phyloP scores from a whole-genome alignment of 495 filamentous ascomycete genomes.

The Aspergillus campestris region DNA sequence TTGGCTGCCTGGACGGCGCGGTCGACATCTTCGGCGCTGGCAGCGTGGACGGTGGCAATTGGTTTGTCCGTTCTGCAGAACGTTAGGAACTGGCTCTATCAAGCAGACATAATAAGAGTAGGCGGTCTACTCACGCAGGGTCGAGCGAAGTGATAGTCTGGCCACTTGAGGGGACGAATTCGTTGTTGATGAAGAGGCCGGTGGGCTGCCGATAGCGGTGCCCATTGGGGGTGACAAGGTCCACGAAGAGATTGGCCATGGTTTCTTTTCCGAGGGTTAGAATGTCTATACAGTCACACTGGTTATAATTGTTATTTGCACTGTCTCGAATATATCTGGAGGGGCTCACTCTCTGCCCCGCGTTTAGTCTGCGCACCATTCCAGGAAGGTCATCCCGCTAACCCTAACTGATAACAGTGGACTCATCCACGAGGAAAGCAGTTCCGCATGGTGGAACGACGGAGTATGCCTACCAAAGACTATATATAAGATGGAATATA shows the following conservation, averaged over 20 bases:
- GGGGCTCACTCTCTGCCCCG: too few species aligned
- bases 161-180: conserved; percentile 68
- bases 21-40: conserved; percentile 72
- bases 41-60: conserved; percentile 79
- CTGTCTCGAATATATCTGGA: too few species aligned
- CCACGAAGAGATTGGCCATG: conserved; percentile 29
- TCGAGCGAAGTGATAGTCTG: conserved; percentile 71
- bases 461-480: too few species aligned
- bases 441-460: too few species aligned
- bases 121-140: conserved; percentile 48
- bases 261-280: neutral
- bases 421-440: too few species aligned
- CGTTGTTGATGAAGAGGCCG: conserved; percentile 93
- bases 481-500: too few species aligned
- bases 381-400: too few species aligned
- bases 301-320: too few species aligned
- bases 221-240: conserved; percentile 86
- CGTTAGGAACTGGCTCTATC: conserved; percentile 36
- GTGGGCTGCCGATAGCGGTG: conserved; percentile 66
- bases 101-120: conserved; percentile 40
- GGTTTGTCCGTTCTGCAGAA: conserved; percentile 66
- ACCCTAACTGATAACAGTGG: too few species aligned
- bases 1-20: conserved; percentile 74
- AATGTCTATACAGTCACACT: neutral
- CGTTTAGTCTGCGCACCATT: too few species aligned